Conservation (phyloP, 116 monocot genomes). For the Dioscorea cayenensis region DNA sequence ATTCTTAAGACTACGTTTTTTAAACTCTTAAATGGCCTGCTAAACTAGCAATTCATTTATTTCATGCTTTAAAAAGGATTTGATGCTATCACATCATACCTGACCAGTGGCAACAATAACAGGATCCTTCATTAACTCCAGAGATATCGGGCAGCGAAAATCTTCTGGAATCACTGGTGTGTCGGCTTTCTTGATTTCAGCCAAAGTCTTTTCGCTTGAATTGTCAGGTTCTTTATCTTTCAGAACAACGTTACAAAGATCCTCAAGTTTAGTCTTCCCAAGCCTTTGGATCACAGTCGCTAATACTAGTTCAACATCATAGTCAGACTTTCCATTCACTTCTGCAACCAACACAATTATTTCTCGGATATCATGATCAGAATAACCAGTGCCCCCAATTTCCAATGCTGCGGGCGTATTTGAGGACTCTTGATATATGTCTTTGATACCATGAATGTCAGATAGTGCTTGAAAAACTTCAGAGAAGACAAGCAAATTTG, state of each 20-base stretch:
- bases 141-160: constrained; percentile 79
- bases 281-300: constrained; percentile 23
- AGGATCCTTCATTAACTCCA: constrained; percentile 88
- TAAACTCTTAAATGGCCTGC: not conserved
- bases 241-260: constrained; percentile 4
- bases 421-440: not conserved
- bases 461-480: constrained; percentile 43
- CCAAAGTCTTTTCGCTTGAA: not conserved
- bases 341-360: constrained; percentile 40
- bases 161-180: constrained; percentile 53
- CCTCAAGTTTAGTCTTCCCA: constrained; percentile 1
- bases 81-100: constrained; percentile 22
- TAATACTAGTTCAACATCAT: constrained; percentile 24
- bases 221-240: constrained; percentile 8
- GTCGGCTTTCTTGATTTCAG: constrained; percentile 39
- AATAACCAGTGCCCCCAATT: not conserved
- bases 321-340: constrained; percentile 26
- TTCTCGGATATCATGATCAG: constrained; percentile 23
- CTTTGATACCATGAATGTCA: constrained; percentile 5
- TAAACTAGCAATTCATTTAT: not conserved
- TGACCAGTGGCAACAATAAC: constrained; percentile 86
- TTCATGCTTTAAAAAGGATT: not conserved
- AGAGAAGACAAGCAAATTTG: constrained; percentile 44
- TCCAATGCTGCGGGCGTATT: not conserved
- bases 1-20: no score